These are phyloP conservation scores for Saccharomycopsis lassenensis DNA, from an alignment of 805 yeast species.

Conservation along the genomic window DNA sequence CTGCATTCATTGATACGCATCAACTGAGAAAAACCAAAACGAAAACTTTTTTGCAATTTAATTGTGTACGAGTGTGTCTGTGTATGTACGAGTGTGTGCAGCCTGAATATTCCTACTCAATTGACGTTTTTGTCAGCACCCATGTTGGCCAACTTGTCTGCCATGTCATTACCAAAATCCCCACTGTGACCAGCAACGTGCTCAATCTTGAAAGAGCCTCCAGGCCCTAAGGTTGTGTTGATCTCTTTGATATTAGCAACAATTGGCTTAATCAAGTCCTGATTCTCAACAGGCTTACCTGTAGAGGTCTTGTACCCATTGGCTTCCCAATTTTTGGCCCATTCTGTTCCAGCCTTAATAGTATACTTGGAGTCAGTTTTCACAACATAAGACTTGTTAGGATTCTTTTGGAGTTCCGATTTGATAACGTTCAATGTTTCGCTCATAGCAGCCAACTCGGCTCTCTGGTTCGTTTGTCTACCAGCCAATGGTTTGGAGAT, in stretches of 20 bases:
- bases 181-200: constrained; percentile 74
- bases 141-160: constrained; percentile 62
- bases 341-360: constrained; percentile 41
- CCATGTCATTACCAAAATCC: constrained; percentile 59
- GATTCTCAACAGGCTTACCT: constrained; percentile 39
- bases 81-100: too few species aligned
- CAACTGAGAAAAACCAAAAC: too few species aligned
- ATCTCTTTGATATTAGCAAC: constrained; percentile 27
- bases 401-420: constrained; percentile 24
- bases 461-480: constrained; percentile 65
- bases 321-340: constrained; percentile 46
- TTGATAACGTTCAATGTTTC: constrained; percentile 39
- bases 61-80: too few species aligned
- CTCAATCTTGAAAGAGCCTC: constrained; percentile 31
- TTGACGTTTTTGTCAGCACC: constrained; percentile 42
- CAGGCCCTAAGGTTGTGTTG: constrained; percentile 23
- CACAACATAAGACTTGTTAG: constrained; percentile 30
- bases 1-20: too few species aligned
- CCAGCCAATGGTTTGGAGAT: constrained; percentile 40
- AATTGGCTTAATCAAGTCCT: constrained; percentile 35
- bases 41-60: too few species aligned
- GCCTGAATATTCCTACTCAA: background rate
- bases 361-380: constrained; percentile 66
- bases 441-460: constrained; percentile 62
- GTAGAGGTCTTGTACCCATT: constrained; percentile 42